Evolutionary conservation across 2,329 filamentous ascomycete species (phyloP).

Genomic region (Penicillium sp.): DNA sequence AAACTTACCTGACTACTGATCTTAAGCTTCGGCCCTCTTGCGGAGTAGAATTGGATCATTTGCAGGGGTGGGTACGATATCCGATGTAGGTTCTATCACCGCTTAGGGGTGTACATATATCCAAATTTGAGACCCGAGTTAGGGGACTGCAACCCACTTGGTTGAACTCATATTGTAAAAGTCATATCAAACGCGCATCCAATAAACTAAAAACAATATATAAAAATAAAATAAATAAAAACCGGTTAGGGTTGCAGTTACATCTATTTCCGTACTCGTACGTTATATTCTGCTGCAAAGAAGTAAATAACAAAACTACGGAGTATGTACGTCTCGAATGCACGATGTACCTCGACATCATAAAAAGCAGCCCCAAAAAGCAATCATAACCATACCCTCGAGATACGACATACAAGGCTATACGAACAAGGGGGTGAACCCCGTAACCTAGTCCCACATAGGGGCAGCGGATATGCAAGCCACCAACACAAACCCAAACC

Average conservation of each 20-base stretch:
- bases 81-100: neutral
- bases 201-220: neutral
- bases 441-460: neutral
- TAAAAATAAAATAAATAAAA: too few relatives aligned
- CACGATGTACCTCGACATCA: neutral
- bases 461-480: slow-evolving; percentile 10
- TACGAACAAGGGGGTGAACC: neutral
- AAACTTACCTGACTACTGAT: neutral
- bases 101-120: neutral
- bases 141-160: neutral
- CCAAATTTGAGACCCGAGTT: neutral
- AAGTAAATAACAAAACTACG: neutral
- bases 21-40: neutral
- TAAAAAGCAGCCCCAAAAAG: neutral
- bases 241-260: neutral
- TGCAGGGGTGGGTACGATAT: neutral
- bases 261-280: neutral
- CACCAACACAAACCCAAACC: neutral
- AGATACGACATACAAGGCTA: neutral
- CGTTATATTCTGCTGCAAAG: neutral
- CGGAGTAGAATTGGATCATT: neutral
- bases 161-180: neutral
- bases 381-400: neutral
- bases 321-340: neutral
- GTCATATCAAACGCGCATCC: neutral